Conservation (phyloP, 2,329 filamentous ascomycete species). For the Xylariaceae sp. region DNA sequence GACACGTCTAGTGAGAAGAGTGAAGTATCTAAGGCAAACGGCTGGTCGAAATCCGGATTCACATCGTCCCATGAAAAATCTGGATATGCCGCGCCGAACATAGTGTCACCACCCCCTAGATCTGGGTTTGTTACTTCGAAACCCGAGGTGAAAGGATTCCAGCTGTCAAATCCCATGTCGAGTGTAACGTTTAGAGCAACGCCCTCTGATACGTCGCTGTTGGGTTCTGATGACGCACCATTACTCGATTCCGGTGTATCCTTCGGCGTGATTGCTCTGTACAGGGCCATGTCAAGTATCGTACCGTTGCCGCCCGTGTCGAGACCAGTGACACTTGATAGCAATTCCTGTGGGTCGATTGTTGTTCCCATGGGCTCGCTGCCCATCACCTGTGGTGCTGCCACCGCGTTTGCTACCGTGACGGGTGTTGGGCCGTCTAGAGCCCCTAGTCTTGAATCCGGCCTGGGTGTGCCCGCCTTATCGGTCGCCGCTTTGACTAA, state of each 20-base stretch:
- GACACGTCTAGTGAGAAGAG: conserved; percentile 41
- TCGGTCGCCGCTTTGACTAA: conserved; percentile 22
- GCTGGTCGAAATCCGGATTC: conserved; percentile 47
- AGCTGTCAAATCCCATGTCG: conserved; percentile 41
- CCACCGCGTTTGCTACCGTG: conserved; percentile 24
- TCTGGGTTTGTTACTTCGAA: conserved; percentile 35
- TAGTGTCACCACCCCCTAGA: conserved; percentile 17
- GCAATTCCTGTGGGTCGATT: conserved; percentile 52
- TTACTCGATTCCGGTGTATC: conserved; percentile 63
- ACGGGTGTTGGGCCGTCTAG: conserved; percentile 24
- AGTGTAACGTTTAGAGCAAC: conserved; percentile 47
- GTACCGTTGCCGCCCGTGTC: conserved; percentile 44
- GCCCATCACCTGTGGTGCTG: conserved; percentile 22
- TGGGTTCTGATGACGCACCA: conserved; percentile 55
- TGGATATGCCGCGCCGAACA: conserved; percentile 25
- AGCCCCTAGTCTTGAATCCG: conserved; percentile 22
- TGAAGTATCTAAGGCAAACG: conserved; percentile 48
- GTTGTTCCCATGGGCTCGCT: conserved; percentile 25
- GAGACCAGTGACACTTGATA: conserved; percentile 39
- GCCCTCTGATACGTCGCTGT: conserved; percentile 57
- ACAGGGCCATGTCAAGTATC: conserved; percentile 51
- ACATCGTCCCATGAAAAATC: conserved; percentile 48
- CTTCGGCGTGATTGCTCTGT: conserved; percentile 55
- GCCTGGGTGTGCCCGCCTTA: conserved; percentile 26
- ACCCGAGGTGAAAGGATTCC: conserved; percentile 48